Base-by-base conservation (phyloP, 768 basidiomycete species). In the Sporobolomyces roseus region DNA sequence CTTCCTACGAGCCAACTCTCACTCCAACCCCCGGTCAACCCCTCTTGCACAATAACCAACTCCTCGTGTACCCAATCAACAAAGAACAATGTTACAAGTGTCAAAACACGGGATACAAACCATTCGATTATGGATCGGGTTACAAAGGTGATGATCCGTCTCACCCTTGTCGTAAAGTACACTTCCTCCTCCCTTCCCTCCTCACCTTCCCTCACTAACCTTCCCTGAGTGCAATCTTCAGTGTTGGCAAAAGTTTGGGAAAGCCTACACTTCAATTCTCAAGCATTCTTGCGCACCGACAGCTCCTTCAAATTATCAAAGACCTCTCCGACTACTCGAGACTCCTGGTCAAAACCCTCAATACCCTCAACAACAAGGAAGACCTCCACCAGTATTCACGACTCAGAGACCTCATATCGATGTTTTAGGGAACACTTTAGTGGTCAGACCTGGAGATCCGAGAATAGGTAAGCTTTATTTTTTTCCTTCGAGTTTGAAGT, bases 21-120 rank as follows among this genome's bases (percentile, higher is more conserved):
- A 9, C 7, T 21, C 58, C 71, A 1, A 61, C 54, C 6, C 66
- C 66, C 0, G 71, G 71, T 0, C 71, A 72, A 10, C 66, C 71
- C 5, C 30, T 58, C 10, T 41, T 68, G 29, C 27, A 59, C 30
- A 19, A 50, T 13, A 63, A 53, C 2, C 33, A n/a, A 27, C 25
- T 72, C 17, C 59, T 72, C 23, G 63, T 72, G 32, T 72, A 61
- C 35, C 63, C 66, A 1, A 48, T 58, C 9, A 48, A 53, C 7
- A 16, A 33, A 16, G 14, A 33, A 9, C 38, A 9, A 41, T 71
- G 70, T 38, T 29, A 21, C 14, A 71, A 71, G 36, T 71, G 70
- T 52, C 9, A 6, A 0, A 65, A 65, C 10, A 72, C 66, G 5
- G 66, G 71, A 12, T 72, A 68, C 63, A 72, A 72, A 51, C 68